Evolutionary conservation across 176 grass and related monocot species (phyloP), one percentile per base, ranked within the genome.

Genomic region (Poa annua): DNA sequence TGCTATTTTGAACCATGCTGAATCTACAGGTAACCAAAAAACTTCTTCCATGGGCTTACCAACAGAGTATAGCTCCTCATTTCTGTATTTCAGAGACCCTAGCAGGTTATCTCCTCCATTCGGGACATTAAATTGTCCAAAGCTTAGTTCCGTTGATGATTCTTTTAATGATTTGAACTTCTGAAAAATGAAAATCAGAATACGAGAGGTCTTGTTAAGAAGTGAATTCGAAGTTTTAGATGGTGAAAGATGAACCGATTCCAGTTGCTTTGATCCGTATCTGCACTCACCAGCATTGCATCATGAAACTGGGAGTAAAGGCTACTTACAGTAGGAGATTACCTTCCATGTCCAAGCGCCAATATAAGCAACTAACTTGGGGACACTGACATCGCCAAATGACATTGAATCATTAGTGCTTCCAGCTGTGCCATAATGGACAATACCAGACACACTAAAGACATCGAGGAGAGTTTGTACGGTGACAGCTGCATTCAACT

Each of bases 261-360:
- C 3, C 5, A 79, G 24, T 74, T 19, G 20, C 25, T 42, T 80
- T 84, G 15, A 26, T 78, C 5, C 32, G 2, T 67, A 35, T 76
- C 26, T 78, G 64, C 33, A 63, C 11, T 62, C 20, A 3, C 32
- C 7, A 71, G 33, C 44, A 34, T 57, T 44, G 25, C 21, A 45
- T 81, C 14, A 71, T 82, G 33, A 77, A 36, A 48, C 19, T 49
- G 25, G 64, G 19, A 85, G 57, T 42, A 49, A 42, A 68, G 79
- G 8, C 32, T 79, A 44, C 48, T 83, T 63, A 53, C 39, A 78
- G 48, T 32, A 38, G 76, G 73, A 16, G 12, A 15, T 22, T 90
- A 94, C 92, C 90, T 81, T 97, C 92, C 95, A 97, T 75, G 90
- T 86, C 95, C 90, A 97, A 50, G 92, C 93, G 2, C 95, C 92